These are phyloP conservation scores for Bonnemaisonia californica DNA, from an alignment of 31 red algal species.

Conservation along the genomic window DNA sequence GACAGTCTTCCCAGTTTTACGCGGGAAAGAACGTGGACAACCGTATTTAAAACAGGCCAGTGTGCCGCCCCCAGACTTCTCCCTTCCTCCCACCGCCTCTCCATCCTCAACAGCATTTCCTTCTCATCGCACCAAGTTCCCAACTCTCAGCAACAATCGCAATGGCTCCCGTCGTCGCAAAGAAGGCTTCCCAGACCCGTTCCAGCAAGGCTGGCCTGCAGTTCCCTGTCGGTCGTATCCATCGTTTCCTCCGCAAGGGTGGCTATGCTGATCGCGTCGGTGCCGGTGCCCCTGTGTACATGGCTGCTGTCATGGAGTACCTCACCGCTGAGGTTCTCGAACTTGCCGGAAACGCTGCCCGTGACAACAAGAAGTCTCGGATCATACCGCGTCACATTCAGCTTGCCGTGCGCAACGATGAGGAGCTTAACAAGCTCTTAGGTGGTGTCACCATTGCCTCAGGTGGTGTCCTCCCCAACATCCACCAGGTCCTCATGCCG, in stretches of 20 bases:
- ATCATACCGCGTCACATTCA: slow-evolving; percentile 99
- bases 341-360: slow-evolving; percentile 96
- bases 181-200: slow-evolving; percentile 69
- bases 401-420: slow-evolving; percentile 97
- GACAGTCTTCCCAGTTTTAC: too few species aligned
- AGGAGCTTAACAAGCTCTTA: slow-evolving; percentile 97
- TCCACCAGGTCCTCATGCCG: slow-evolving; percentile 90
- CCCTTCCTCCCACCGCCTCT: too few species aligned
- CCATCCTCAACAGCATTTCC: too few species aligned
- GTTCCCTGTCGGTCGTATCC: slow-evolving; percentile 98
- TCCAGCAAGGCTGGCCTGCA: slow-evolving; percentile 97
- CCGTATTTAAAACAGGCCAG: too few species aligned
- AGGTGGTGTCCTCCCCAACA: slow-evolving; percentile 96
- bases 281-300: slow-evolving; percentile 98
- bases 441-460: slow-evolving; percentile 93
- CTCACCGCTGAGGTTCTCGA: slow-evolving; percentile 98
- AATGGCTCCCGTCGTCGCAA: slow-evolving; percentile 98
- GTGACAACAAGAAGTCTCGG: slow-evolving; percentile 99
- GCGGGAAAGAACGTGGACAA: too few species aligned
- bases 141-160: too few species aligned
- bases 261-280: slow-evolving; percentile 97
- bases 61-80: too few species aligned
- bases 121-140: too few species aligned
- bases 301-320: slow-evolving; percentile 99
- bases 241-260: slow-evolving; percentile 90